Conservation (phyloP, 2,329 filamentous ascomycete species). For the Lachnellula arida region DNA sequence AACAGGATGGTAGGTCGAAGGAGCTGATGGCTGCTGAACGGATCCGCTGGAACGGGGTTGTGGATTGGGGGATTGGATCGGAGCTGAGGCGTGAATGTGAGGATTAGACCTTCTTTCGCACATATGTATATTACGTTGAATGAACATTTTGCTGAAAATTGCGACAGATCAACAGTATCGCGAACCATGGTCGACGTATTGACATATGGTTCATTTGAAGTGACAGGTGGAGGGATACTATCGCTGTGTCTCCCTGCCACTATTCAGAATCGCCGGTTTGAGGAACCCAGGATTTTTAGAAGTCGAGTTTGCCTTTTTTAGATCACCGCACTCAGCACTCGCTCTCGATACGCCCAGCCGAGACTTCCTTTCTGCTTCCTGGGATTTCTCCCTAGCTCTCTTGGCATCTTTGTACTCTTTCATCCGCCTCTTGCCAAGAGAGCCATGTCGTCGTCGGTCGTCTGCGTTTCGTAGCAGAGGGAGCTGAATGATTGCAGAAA, state of each 20-base stretch:
- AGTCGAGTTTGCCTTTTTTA: constrained; percentile 1
- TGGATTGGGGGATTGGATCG: constrained; percentile 7
- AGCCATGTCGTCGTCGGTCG: constrained; percentile 40
- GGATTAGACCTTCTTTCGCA: neutral
- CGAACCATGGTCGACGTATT: constrained; percentile 2
- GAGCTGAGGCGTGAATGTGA: neutral
- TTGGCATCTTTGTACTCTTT: constrained; percentile 38
- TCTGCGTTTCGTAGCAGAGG: constrained; percentile 43
- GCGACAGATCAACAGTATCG: constrained; percentile 4
- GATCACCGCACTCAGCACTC: constrained; percentile 8
- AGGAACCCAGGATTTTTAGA: constrained; percentile 8
- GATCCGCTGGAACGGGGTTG: constrained; percentile 14
- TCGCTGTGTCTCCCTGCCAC: constrained; percentile 1
- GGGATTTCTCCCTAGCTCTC: constrained; percentile 36
- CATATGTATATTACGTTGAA: neutral
- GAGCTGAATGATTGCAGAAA: constrained; percentile 44
- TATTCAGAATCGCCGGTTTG: constrained; percentile 15
- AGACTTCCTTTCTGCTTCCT: constrained; percentile 21
- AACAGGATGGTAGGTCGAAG: constrained; percentile 1
- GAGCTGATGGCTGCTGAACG: constrained; percentile 6
- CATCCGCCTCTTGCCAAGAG: constrained; percentile 38
- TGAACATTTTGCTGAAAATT: constrained; percentile 1
- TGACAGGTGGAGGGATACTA: neutral
- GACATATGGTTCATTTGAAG: neutral
- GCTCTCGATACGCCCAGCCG: constrained; percentile 2